Conservation (phyloP, 371 early-diverging fungal species). For the Mortierella polycephala region DNA sequence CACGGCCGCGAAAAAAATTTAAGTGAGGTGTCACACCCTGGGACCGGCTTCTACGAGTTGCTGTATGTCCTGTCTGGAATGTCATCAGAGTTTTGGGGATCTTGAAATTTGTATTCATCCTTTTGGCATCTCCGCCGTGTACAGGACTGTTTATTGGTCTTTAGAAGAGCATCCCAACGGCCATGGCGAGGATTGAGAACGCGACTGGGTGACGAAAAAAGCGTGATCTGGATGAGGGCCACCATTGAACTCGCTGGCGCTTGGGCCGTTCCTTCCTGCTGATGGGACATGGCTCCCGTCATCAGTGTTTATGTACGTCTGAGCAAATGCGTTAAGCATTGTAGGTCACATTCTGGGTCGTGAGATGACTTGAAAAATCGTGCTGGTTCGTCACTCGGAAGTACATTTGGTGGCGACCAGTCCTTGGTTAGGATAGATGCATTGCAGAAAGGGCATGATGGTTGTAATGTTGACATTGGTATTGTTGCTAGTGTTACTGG, state of each 20-base stretch:
- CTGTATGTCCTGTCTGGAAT: too few relatives aligned
- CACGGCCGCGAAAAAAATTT: slow-evolving; percentile 27
- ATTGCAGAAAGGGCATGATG: slow-evolving; percentile 29
- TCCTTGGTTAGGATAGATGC: slow-evolving; percentile 39
- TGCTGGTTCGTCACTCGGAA: slow-evolving; percentile 24
- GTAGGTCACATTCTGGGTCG: slow-evolving; percentile 18
- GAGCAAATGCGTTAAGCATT: slow-evolving; percentile 18
- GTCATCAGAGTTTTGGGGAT: too few relatives aligned
- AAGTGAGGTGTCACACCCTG: background rate
- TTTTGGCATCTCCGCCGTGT: too few relatives aligned
- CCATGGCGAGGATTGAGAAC: too few relatives aligned
- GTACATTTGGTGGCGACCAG: slow-evolving; percentile 21
- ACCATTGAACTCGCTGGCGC: slow-evolving; percentile 11
- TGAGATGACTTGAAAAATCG: slow-evolving; percentile 19
- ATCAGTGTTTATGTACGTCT: slow-evolving; percentile 25
- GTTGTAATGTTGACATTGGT: slow-evolving; percentile 27
- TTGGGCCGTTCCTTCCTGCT: slow-evolving; percentile 14
- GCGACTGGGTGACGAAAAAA: too few relatives aligned
- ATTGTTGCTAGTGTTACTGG: background rate
- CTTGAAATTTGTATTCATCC: too few relatives aligned
- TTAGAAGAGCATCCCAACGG: too few relatives aligned
- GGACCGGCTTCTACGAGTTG: background rate
- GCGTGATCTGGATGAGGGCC: background rate
- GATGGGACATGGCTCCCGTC: slow-evolving; percentile 26
- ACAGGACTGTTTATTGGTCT: too few relatives aligned